Evolutionary conservation across 2,329 filamentous ascomycete genomes (phyloP), one percentile per base, ranked within the genome.

Genomic region (Penicillium occitanis): DNA sequence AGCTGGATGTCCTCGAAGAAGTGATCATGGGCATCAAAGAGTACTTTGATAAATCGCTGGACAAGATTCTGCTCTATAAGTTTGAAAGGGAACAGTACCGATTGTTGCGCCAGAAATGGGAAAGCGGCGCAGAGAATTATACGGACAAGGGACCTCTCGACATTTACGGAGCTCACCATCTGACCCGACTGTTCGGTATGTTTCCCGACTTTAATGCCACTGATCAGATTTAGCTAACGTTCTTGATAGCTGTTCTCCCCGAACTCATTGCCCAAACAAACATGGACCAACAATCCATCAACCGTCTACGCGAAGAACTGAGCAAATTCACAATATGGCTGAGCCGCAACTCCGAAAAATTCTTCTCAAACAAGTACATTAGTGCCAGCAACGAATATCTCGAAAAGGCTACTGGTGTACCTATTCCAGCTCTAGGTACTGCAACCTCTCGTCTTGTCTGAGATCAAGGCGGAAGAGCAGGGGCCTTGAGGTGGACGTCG

Each of bases 221-320:
- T 71, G 13, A 37, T n/a, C 28, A n/a, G 22, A 42, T 97, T 25
- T 25, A 25, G 25, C 94, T 14, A 71, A 53, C 44, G 14, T 28
- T 7, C 48, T n/a, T 6, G 11, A 51, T 22, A 66, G 65, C 65
- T 33, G 61, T 63, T 10, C 65, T 66, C 46, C 94, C 95, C 0
- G 95, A 99, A 75, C 88, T 98, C 48, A 89, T 98, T 68, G 93
- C 93, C 3, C 95, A 99, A 77, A 99, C 95, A 62, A 98, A 98
- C 80, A 97, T 99, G 93, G 95, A 98, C 74, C 85, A 90, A 63
- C 93, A 96, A 76, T 93, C 93, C 2, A 92, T 97, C 50, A 91
- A 90, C 68, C 90, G 93, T 57, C 87, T 98, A 30, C 90, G 93
- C 13, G 92, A 97, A 73, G 95, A 99, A 77, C 85, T 99, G 17